Conservation (phyloP, 1,284 basidiomycete species). For the Ganoderma multipileum region DNA sequence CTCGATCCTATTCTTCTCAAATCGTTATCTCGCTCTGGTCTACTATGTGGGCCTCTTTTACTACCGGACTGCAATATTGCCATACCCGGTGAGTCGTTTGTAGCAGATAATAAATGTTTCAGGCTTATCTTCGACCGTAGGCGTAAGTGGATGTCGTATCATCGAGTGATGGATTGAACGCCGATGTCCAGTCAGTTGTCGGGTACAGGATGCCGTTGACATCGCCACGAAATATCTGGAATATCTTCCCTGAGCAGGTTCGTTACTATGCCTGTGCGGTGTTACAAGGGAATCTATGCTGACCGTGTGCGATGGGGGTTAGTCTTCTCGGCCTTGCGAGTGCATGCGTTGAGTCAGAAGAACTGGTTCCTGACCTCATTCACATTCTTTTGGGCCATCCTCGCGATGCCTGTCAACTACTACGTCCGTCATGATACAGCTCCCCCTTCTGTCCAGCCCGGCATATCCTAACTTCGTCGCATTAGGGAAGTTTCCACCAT, state of each 20-base stretch:
- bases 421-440: not conserved
- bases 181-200: not conserved
- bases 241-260: not conserved
- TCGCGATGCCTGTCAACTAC: not conserved
- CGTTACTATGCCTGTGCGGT: not conserved
- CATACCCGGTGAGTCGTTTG: not conserved
- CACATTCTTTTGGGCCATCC: not conserved
- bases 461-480: not conserved
- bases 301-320: too few relatives aligned
- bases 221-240: not conserved
- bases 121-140: not conserved
- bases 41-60: not conserved
- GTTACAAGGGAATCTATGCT: too few relatives aligned
- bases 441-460: too few relatives aligned
- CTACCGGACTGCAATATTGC: not conserved
- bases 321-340: not conserved
- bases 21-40: constrained; percentile 4
- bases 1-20: constrained; percentile 9
- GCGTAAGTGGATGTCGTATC: not conserved
- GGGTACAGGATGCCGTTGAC: not conserved
- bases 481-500: not conserved
- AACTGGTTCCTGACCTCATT: not conserved
- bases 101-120: too few relatives aligned
- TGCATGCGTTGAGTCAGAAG: not conserved
- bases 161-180: too few relatives aligned